Base-by-base conservation (phyloP, 1,284 basidiomycete species). In the Malassezia japonica region DNA sequence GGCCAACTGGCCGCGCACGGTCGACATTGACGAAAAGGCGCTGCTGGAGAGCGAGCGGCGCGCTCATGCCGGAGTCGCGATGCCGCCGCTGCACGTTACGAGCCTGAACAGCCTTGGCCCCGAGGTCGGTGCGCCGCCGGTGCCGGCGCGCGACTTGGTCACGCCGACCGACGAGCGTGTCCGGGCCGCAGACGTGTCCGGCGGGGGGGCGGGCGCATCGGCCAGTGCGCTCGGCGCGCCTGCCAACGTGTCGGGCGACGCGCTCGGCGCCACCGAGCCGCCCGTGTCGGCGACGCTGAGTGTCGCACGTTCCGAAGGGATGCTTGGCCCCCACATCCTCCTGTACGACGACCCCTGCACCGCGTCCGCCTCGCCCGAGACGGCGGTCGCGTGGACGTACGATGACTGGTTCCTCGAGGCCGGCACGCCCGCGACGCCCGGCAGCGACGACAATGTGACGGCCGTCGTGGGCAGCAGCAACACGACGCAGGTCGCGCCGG, bases 321-420 rank as follows among this genome's bases (percentile, higher is more conserved):
- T 54, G 40, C 46, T 54, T 1, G 51, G 51, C 21, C 13, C 46
- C 1, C 29, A 48, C 12, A 12, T 31, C 7, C 31, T 48, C 16
- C 20, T 54, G 18, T 46, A 32, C 36, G 39, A 54, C 28, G 51
- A 54, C 24, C 16, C 34, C 7, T 31, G 21, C 9, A 27, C 10
- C 28, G 15, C 25, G 23, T 13, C 12, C 27, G 31, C 36, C 5
- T 23, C 21, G 12, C n/a, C 9, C 34, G 10, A 10, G 9, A 46
- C 45, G 16, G 25, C 23, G 27, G 39, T 53, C 15, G 50, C 50
- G 6, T 47, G 44, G 20, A 47, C 50, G 35, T 53, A 43, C 38
- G 50, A 53, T 23, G 43, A 47, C 34, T 53, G 50, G 50, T 47
- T 34, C 33, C 13, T 43, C 9, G 44, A 45, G 25, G 16, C 29